Conservation (phyloP, 768 basidiomycete genomes). For the Omphalotus guepiniiformis region DNA sequence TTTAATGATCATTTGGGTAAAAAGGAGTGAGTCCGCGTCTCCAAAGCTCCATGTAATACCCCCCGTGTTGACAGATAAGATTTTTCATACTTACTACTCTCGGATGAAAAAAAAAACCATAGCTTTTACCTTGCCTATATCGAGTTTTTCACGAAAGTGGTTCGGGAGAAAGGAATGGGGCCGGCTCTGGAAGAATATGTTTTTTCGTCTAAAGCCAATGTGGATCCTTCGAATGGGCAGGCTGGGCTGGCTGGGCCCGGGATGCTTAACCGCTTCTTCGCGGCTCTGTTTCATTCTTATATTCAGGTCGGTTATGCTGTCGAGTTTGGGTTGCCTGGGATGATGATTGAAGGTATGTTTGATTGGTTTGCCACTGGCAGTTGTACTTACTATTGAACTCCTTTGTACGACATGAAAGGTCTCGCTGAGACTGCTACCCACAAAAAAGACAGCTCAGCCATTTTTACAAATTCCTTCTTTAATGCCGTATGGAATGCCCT, state of each 20-base stretch:
- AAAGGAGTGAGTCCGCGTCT: conserved; percentile 43
- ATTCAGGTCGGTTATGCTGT: conserved; percentile 62
- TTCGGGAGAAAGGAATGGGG: conserved; percentile 22
- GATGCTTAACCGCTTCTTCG: conserved; percentile 58
- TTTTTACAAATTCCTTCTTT: conserved; percentile 28
- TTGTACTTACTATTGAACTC: background rate
- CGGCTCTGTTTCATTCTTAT: conserved; percentile 57
- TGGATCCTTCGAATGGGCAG: too few species aligned
- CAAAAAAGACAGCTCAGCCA: conserved; percentile 26
- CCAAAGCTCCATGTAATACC: too few species aligned
- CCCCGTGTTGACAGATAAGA: too few species aligned
- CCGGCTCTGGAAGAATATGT: conserved; percentile 47
- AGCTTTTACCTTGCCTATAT: conserved; percentile 60
- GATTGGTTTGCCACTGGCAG: too few species aligned
- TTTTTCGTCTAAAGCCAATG: conserved; percentile 51
- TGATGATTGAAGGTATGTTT: conserved; percentile 55
- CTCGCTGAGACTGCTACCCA: conserved; percentile 56
- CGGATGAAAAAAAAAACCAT: too few species aligned
- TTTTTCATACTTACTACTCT: too few species aligned
- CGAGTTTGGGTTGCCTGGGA: conserved; percentile 57
- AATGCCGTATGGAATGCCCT: background rate
- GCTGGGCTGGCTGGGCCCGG: too few species aligned
- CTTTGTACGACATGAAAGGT: conserved; percentile 29
- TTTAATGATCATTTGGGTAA: conserved; percentile 56
- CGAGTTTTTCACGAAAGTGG: conserved; percentile 43